Evolutionary conservation across 2,329 filamentous ascomycete genomes (phyloP).

Genomic region (Pochonia chlamydosporia): DNA sequence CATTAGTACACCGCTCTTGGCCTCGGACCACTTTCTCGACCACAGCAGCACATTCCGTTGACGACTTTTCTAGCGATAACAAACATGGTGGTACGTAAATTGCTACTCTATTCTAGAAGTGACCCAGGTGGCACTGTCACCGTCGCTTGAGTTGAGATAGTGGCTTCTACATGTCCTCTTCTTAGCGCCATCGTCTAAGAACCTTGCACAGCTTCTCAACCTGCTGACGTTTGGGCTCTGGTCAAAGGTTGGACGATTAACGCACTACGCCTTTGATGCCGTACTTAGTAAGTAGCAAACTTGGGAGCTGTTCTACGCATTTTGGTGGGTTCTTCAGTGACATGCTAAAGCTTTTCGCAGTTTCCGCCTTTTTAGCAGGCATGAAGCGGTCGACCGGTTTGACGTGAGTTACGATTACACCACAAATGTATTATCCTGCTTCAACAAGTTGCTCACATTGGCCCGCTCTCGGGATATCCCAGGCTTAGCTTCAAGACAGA

Average conservation of each 20-base stretch:
- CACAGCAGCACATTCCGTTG: background rate
- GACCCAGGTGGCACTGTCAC: background rate
- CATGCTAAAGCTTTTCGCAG: constrained; percentile 35
- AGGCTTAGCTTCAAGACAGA: constrained; percentile 83
- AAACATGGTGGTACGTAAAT: constrained; percentile 28
- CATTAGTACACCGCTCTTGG: background rate
- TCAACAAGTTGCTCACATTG: constrained; percentile 15
- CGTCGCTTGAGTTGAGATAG: background rate
- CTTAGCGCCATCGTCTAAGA: constrained; percentile 24
- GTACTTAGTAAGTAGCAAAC: constrained; percentile 65
- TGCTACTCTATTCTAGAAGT: background rate
- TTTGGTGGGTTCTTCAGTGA: background rate
- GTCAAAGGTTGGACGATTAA: constrained; percentile 83
- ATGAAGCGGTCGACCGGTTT: constrained; percentile 96
- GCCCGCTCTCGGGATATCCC: constrained; percentile 27
- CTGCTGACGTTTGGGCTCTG: constrained; percentile 63
- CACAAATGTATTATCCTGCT: background rate
- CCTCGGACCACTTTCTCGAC: background rate
- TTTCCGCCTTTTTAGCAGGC: constrained; percentile 93
- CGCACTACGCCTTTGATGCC: constrained; percentile 94
- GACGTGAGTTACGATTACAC: constrained; percentile 65
- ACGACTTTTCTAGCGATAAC: constrained; percentile 6
- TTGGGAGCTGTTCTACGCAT: background rate
- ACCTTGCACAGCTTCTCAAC: constrained; percentile 51
- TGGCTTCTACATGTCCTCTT: background rate